These are phyloP conservation scores for Bjerkandera adusta DNA, from an alignment of 1,284 basidiomycete species.

Conservation along the genomic window DNA sequence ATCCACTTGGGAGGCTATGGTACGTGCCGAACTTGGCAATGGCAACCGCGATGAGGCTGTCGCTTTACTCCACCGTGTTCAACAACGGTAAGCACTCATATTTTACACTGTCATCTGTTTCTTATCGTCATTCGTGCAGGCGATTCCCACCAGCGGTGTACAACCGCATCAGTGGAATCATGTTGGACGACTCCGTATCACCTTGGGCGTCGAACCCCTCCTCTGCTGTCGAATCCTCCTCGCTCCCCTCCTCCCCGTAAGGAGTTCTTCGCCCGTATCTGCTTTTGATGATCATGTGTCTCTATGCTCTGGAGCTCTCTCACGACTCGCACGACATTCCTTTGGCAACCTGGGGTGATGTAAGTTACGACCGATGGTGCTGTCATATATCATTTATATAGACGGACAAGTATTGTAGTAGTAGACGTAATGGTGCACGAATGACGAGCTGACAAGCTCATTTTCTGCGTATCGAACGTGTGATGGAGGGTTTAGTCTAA, in stretches of 20 bases:
- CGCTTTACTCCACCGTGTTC: conserved; percentile 74
- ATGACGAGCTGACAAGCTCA: no score
- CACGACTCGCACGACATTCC: no score
- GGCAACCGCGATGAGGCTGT: conserved; percentile 74
- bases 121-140: conserved; percentile 34
- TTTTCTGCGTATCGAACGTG: background rate
- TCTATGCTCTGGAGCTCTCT: no score
- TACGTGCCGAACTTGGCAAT: conserved; percentile 84
- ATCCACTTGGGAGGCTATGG: conserved; percentile 93
- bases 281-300: no score
- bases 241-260: no score
- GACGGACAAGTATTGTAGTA: no score
- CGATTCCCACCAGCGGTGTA: conserved; percentile 59
- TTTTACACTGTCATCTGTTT: background rate
- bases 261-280: no score
- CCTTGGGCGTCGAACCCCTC: conserved; percentile 11
- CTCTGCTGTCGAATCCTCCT: no score
- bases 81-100: conserved; percentile 54
- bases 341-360: no score
- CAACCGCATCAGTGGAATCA: conserved; percentile 41
- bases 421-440: no score
- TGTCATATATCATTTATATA: no score
- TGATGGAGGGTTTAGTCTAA: conserved; percentile 14
- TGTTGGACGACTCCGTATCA: conserved; percentile 27
- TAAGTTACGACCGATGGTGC: no score